Percentiles rank a stretch among this genome's conserved stretches.
Conservation (phyloP, 176 grass and related monocot species). For the Canna indica region DNA sequence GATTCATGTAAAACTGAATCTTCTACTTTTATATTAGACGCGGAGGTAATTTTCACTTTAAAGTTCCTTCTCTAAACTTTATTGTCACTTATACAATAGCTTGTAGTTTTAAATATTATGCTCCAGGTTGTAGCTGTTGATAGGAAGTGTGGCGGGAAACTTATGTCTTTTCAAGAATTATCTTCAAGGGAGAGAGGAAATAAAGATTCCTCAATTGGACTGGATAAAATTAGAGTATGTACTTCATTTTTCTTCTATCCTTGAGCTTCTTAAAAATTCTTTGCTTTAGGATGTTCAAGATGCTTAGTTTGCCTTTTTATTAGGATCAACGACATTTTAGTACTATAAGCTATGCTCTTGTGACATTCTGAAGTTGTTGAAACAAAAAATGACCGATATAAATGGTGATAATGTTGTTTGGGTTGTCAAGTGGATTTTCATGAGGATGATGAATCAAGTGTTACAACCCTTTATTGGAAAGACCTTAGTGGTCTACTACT, state of each 20-base stretch:
- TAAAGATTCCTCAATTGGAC: conserved; percentile 54
- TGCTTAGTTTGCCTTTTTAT: neutral
- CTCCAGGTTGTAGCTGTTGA: conserved; percentile 76
- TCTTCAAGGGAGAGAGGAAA: conserved; percentile 90
- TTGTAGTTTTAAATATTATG: conserved; percentile 13
- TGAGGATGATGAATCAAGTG: no score
- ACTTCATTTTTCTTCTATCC: neutral
- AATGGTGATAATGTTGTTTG: no score
- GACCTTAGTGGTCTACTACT: no score
- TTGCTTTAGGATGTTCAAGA: neutral
- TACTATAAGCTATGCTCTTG: no score
- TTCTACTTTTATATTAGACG: conserved; percentile 72
- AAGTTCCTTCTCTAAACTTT: conserved; percentile 11
- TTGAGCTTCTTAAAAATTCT: conserved; percentile 17
- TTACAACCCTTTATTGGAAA: no score
- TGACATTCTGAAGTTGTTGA: no score
- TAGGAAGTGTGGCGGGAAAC: conserved; percentile 64
- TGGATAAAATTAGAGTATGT: conserved; percentile 69
- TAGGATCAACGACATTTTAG: no score
- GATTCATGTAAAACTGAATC: conserved; percentile 49
- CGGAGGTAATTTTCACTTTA: conserved; percentile 50
- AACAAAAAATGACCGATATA: no score
- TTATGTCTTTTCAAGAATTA: conserved; percentile 94
- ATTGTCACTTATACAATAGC: conserved; percentile 21
- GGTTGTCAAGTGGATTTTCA: no score